phyloP scores from a whole-genome alignment of 2,329 filamentous ascomycete species.

The Chaetomiaceae sp. region DNA sequence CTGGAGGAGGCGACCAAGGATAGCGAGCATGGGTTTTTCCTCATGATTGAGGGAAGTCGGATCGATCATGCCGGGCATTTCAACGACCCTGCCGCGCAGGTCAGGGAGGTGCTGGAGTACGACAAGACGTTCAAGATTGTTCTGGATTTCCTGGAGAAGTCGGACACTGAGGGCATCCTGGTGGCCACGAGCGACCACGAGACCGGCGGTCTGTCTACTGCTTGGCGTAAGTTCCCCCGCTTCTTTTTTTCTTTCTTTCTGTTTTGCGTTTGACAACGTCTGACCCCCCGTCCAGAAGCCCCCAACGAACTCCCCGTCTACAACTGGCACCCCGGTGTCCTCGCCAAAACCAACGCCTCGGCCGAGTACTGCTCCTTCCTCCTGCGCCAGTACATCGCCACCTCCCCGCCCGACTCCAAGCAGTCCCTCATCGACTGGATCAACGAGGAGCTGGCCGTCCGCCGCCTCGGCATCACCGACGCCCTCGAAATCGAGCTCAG shows the following conservation, averaged over 20 bases:
- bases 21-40: conserved; percentile 89
- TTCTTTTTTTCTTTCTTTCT: neutral
- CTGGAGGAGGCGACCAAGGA: conserved; percentile 76
- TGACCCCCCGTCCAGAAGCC: conserved; percentile 39
- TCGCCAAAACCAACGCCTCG: conserved; percentile 72
- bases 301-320: conserved; percentile 53
- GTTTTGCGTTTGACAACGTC: conserved; percentile 28
- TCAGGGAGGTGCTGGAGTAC: conserved; percentile 91
- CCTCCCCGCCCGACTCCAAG: conserved; percentile 31
- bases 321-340: conserved; percentile 75
- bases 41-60: conserved; percentile 96
- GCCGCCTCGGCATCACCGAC: conserved; percentile 73
- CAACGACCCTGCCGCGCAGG: conserved; percentile 79
- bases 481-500: conserved; percentile 67
- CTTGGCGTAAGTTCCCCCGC: conserved; percentile 56
- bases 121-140: conserved; percentile 81
- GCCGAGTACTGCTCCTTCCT: conserved; percentile 65
- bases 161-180: conserved; percentile 69
- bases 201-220: conserved; percentile 81
- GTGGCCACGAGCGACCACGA: conserved; percentile 94
- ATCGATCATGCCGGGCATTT: conserved; percentile 92
- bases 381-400: conserved; percentile 56
- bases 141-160: conserved; percentile 75
- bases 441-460: conserved; percentile 59
- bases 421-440: conserved; percentile 57